Evolutionary conservation across 2,329 filamentous ascomycete species (phyloP).

Genomic region (Nannizzia gypsea): DNA sequence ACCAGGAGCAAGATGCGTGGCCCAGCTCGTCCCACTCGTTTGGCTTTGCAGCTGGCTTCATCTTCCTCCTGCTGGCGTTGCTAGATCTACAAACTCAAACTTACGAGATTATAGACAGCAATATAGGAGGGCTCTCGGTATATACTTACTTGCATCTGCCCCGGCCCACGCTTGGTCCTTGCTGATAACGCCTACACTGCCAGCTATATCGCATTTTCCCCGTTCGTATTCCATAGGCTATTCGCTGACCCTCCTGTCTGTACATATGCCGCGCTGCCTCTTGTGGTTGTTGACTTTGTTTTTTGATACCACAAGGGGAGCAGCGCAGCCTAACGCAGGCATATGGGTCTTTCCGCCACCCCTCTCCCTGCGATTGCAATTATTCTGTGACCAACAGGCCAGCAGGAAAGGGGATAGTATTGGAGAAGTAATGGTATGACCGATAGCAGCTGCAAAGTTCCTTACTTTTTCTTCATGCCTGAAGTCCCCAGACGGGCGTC

Average conservation of each 20-base stretch:
- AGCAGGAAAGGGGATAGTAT: not conserved
- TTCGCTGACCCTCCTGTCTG: not conserved
- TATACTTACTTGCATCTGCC: not conserved
- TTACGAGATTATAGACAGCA: not conserved
- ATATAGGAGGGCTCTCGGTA: not conserved
- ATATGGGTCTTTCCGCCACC: not conserved
- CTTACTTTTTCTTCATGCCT: not conserved
- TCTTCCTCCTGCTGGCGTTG: not conserved
- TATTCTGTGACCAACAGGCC: not conserved
- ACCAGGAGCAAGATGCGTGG: not conserved
- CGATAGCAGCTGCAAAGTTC: not conserved
- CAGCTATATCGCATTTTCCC: not conserved
- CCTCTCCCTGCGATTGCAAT: conserved; percentile 1
- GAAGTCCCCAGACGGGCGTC: too few relatives aligned
- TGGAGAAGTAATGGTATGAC: too few relatives aligned
- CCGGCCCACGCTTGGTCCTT: conserved; percentile 1
- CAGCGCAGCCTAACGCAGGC: not conserved
- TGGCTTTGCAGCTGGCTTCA: not conserved
- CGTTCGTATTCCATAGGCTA: not conserved
- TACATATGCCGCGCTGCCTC: not conserved
- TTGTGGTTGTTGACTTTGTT: not conserved
- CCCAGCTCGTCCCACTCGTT: conserved; percentile 5
- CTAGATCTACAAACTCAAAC: conserved; percentile 4
- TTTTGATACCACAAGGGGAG: not conserved
- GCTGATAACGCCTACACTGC: not conserved